These are phyloP conservation scores for Naganishia liquefaciens DNA, from an alignment of 1,284 basidiomycete species.

Conservation along the genomic window DNA sequence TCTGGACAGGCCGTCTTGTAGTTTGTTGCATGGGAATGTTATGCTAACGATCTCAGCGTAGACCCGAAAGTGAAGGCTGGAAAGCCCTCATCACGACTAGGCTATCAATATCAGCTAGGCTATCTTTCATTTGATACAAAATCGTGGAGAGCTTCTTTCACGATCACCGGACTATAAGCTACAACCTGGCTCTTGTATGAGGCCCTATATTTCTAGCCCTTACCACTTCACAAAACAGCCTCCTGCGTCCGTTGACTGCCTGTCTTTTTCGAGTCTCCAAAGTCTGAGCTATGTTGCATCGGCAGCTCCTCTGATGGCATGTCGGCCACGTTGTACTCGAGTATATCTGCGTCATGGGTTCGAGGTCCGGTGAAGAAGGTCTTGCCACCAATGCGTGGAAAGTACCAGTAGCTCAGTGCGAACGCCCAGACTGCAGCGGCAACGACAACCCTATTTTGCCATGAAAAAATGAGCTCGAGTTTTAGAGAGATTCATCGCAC, in stretches of 20 bases:
- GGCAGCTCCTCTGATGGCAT: conserved; percentile 11
- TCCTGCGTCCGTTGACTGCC: neutral
- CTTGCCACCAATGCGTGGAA: conserved; percentile 46
- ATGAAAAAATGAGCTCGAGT: too few species aligned
- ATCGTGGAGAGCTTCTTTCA: too few species aligned
- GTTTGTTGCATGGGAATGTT: too few species aligned
- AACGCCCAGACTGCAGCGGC: conserved; percentile 44
- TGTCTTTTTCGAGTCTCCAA: conserved; percentile 11
- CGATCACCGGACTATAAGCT: too few species aligned
- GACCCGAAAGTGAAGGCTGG: too few species aligned
- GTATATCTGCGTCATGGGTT: conserved; percentile 17
- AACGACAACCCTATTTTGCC: conserved; percentile 36
- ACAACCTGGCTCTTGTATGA: too few species aligned
- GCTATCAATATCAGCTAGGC: too few species aligned
- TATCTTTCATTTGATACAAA: too few species aligned
- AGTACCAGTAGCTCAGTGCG: conserved; percentile 42
- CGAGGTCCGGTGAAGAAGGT: conserved; percentile 43
- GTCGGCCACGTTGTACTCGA: conserved; percentile 14
- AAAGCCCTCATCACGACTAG: too few species aligned
- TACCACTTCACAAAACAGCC: neutral
- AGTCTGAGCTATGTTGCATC: conserved; percentile 2
- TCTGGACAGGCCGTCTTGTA: too few species aligned
- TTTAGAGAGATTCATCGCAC: neutral
- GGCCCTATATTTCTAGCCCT: too few species aligned
- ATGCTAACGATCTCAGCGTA: too few species aligned